Base-by-base conservation (phyloP, 2,329 filamentous ascomycete genomes). In the Ophiostoma ips region DNA sequence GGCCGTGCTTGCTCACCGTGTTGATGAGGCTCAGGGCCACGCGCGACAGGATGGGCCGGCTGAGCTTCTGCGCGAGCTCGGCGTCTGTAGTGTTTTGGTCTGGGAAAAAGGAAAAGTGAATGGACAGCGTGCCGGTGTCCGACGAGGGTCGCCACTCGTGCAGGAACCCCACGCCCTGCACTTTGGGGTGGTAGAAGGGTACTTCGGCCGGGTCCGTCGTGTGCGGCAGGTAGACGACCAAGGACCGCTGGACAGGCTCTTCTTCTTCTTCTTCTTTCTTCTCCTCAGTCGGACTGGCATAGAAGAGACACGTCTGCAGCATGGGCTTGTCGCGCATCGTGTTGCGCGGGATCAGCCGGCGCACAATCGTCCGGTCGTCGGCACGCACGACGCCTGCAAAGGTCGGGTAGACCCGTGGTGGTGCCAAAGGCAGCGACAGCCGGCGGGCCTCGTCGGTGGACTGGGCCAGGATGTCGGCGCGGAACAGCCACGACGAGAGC, bases 101-200 rank as follows among this genome's bases (percentile, higher is more conserved):
- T 9, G 40, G 30, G 50, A 57, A 46, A 6, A 53, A 48, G 5
- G 51, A 64, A 58, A 81, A 83, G 56, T 81, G 77, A 19, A 83
- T 67, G 10, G 79, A 81, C 30, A 83, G 30, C 11, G 60, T 66
- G 21, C 77, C 78, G 33, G 62, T 61, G 19, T 61, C 60, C 13
- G 62, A 58, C n/a, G 59, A 54, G 4, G 66, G 47, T 16, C 13
- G 18, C 73, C 76, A 85, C 34, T 76, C 76, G 63, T 94, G 86
- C 8, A 88, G 67, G 57, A 92, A 89, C 5, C 81, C 87, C 21
- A 95, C 71, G 12, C 77, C 79, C 48, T 72, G 74, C 19, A 94
- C 81, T 48, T 75, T 72, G 19, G 90, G 90, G 61, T 95, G 89
- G 64, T 95, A 96, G 66, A 84, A 95, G 1, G 90, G 90, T 54